Conservation (phyloP, 2,329 filamentous ascomycete genomes). For the Aspergillus ruber region DNA sequence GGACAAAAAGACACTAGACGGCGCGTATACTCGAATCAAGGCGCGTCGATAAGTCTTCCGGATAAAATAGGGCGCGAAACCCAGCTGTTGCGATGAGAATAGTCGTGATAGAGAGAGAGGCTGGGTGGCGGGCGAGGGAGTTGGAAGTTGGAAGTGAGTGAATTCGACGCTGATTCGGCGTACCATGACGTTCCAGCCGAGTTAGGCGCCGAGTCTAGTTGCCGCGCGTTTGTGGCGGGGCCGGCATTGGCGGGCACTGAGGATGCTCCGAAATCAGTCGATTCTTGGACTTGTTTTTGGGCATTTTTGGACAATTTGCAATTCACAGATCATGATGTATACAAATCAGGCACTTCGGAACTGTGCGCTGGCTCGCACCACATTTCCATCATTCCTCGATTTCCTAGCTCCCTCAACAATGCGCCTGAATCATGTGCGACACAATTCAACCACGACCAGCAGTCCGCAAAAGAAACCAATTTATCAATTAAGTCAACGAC, state of each 20-base stretch:
- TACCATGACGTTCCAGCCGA: background rate
- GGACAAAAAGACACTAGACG: background rate
- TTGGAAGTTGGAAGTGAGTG: constrained; percentile 1
- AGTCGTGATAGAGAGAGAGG: background rate
- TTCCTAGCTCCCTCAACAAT: constrained; percentile 29
- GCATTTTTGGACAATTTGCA: background rate
- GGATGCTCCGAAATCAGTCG: too few species aligned
- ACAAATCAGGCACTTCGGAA: background rate
- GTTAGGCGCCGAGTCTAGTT: constrained; percentile 6
- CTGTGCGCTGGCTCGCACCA: constrained; percentile 4
- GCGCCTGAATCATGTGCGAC: constrained; percentile 19
- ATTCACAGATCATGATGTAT: background rate
- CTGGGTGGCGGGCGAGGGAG: background rate
- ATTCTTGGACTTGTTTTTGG: too few species aligned
- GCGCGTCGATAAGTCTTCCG: background rate
- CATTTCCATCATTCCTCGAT: constrained; percentile 26
- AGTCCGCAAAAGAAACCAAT: constrained; percentile 15
- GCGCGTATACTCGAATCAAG: background rate
- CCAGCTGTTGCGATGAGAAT: too few species aligned
- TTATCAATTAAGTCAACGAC: constrained; percentile 60
- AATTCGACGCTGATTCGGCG: background rate
- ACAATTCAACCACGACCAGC: constrained; percentile 17
- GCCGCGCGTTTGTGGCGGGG: background rate
- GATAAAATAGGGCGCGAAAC: background rate
- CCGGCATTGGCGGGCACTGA: background rate